A percentile compares a stretch with the other conserved stretches of the same genome.
phyloP scores from a whole-genome alignment of 192 early-diverging fungal species.

The Backusella parvicylindrica region DNA sequence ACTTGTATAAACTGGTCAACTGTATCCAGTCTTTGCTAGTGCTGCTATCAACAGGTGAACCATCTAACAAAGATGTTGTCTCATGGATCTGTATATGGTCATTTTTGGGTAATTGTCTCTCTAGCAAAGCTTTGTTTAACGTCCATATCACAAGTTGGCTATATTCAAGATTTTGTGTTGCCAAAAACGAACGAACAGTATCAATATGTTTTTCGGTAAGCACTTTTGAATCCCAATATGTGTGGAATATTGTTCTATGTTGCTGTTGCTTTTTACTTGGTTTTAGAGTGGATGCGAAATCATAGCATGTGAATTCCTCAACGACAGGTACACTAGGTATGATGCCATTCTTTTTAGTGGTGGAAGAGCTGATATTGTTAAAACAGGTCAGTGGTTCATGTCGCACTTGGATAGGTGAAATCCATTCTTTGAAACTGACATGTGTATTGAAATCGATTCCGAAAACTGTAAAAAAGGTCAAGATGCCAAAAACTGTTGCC shows the following conservation, averaged over 20 bases:
- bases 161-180: slow-evolving; percentile 14
- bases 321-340: neutral
- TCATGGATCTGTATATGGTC: neutral
- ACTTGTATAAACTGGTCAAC: slow-evolving; percentile 20
- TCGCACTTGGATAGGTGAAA: neutral
- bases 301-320: neutral
- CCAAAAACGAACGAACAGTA: slow-evolving; percentile 23
- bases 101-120: neutral
- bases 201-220: slow-evolving; percentile 18
- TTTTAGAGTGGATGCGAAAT: neutral
- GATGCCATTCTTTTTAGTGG: neutral
- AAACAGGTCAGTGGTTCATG: neutral
- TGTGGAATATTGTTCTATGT: neutral
- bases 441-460: slow-evolving; percentile 4
- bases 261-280: neutral
- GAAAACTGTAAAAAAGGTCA: neutral
- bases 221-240: neutral
- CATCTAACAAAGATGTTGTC: neutral
- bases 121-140: neutral
- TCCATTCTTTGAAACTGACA: neutral
- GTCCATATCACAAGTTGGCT: slow-evolving; percentile 23
- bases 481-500: neutral
- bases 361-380: neutral
- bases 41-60: neutral
- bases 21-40: slow-evolving; percentile 4